Evolutionary conservation across 768 basidiomycete genomes (phyloP).

Genomic region (Macrolepiota albuminosa): DNA sequence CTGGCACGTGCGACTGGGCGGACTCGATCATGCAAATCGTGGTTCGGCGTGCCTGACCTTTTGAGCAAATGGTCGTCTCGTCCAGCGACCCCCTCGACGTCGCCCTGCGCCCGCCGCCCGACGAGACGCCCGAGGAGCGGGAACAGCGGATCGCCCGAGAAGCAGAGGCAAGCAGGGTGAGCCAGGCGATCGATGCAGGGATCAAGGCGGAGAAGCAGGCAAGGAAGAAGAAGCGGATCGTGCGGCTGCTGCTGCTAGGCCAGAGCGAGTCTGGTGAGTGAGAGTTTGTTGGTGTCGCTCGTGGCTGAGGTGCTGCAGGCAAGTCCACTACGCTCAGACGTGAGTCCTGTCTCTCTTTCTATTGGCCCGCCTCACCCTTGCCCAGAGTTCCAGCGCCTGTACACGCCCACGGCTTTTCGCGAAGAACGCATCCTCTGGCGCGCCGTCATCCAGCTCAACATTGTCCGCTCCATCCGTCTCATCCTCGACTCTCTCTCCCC

Average conservation of each 20-base stretch:
- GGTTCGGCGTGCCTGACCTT: conserved; percentile 16
- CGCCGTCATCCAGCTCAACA: conserved; percentile 76
- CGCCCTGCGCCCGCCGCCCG: conserved; percentile 57
- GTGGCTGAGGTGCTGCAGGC: conserved; percentile 32
- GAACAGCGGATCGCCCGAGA: conserved; percentile 51
- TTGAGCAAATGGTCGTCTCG: conserved; percentile 29
- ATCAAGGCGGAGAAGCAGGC: conserved; percentile 64
- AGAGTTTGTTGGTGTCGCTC: background rate
- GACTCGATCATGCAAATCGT: background rate
- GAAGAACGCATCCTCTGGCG: conserved; percentile 81
- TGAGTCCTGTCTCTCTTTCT: conserved; percentile 33
- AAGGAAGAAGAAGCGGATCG: conserved; percentile 61
- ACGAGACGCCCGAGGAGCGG: conserved; percentile 61
- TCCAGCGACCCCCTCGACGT: conserved; percentile 59
- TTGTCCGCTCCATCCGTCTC: conserved; percentile 70
- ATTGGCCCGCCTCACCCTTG: conserved; percentile 6
- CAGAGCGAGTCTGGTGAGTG: conserved; percentile 78
- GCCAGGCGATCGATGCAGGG: conserved; percentile 67
- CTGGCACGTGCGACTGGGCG: no score
- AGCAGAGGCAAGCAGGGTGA: conserved; percentile 61
- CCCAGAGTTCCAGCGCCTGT: conserved; percentile 72
- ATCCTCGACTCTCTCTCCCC: conserved; percentile 53
- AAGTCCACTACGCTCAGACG: conserved; percentile 81
- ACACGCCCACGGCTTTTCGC: conserved; percentile 69
- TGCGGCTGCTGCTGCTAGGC: conserved; percentile 70